Evolutionary conservation across 1,139 yeast species (phyloP), one percentile per base, ranked within the genome.

Genomic region (Diutina scorzettiae): DNA sequence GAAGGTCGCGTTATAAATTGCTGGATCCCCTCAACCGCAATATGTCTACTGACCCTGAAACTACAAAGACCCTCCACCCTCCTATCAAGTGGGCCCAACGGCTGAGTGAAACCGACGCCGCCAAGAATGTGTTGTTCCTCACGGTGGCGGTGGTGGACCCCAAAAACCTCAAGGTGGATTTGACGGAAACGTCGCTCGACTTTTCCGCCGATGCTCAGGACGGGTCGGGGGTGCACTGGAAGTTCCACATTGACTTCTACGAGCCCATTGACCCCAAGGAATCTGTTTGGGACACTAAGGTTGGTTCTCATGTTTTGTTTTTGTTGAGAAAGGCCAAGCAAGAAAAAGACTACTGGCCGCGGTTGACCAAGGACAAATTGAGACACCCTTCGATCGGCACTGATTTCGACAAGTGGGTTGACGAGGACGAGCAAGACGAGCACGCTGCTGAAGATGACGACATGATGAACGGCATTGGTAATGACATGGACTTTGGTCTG

Each of bases 41-140:
- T 27, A 34, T 34, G 39, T 28, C 39, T 12, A 7, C 4, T 14
- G 39, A 34, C 28, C 39, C 39, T 28, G 39, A 34, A 21, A 34
- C 39, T 34, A 48, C 36, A 43, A 51, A 50, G 46, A 42, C 52
- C 28, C 43, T 45, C 21, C 53, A 57, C 32, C 61, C 61, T 20
- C 52, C 52, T 12, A 93, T 86, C 42, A 69, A 75, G 58, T 91
- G 98, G 98, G 97, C 98, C 19, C 98, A 91, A 67, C 84, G 98
- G 64, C 86, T 96, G 42, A 78, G 71, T 56, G 80, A 71, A 18
- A 63, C 69, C 5, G 95, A 80, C 32, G 74, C 75, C 14, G 68
- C 76, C 36, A 87, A 84, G 63, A 91, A 91, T 60, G 58, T 86
- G 36, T 55, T 91, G 41, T 82, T 72, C 57, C 62, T 91, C 46